These are phyloP conservation scores for Colletotrichum eleusines DNA, from an alignment of 2,329 filamentous ascomycete species.

Conservation along the genomic window DNA sequence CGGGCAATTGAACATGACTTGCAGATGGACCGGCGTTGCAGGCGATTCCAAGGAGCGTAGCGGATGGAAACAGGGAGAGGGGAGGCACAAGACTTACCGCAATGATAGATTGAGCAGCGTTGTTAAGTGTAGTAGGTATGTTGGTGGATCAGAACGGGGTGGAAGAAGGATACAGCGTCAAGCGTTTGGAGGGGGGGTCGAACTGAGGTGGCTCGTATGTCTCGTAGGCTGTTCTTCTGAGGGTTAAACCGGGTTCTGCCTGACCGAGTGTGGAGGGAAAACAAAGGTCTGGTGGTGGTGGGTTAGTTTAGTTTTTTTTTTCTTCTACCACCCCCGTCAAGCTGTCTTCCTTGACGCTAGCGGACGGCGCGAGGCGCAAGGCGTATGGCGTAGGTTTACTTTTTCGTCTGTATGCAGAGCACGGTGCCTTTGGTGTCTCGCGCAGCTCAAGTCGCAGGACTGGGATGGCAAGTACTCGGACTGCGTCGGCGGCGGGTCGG, in stretches of 20 bases:
- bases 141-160: constrained; percentile 12
- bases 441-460: constrained; percentile 41
- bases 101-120: constrained; percentile 7
- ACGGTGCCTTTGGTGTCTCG: constrained; percentile 38
- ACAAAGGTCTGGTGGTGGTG: constrained; percentile 38
- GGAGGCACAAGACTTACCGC: constrained; percentile 23
- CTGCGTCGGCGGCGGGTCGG: constrained; percentile 36
- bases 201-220: constrained; percentile 29
- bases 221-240: constrained; percentile 26
- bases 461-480: constrained; percentile 34
- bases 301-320: constrained; percentile 1
- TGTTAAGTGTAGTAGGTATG: constrained; percentile 21
- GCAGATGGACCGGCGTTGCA: constrained; percentile 26
- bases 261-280: constrained; percentile 35
- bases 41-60: constrained; percentile 20
- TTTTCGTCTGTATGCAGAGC: constrained; percentile 34
- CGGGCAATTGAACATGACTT: constrained; percentile 33
- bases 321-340: constrained; percentile 17
- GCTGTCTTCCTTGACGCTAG: constrained; percentile 41
- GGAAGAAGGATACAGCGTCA: constrained; percentile 15
- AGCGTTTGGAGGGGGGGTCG: constrained; percentile 17
- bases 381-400: constrained; percentile 30
- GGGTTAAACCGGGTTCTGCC: constrained; percentile 14
- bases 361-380: constrained; percentile 26
- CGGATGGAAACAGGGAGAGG: constrained; percentile 24